These are phyloP conservation scores for Colletotrichum ledebouriae DNA, from an alignment of 2,329 filamentous ascomycete genomes.

Conservation along the genomic window DNA sequence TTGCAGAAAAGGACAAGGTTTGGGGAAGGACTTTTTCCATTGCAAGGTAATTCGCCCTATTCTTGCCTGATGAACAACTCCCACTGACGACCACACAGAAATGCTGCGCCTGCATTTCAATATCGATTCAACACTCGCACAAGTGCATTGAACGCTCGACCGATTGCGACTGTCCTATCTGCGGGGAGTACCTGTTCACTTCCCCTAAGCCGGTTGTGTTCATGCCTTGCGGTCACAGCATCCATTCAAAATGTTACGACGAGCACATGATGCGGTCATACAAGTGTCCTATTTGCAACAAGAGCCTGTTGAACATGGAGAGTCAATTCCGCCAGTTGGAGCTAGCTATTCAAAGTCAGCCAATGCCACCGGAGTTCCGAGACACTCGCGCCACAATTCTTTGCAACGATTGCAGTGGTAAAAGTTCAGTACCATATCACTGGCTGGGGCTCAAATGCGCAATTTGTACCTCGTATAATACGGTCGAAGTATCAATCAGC, in stretches of 20 bases:
- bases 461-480: conserved; percentile 79
- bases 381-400: conserved; percentile 86
- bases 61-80: background rate
- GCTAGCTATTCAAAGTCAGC: conserved; percentile 86
- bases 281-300: conserved; percentile 96
- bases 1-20: conserved; percentile 87
- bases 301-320: conserved; percentile 98
- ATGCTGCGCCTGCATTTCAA: conserved; percentile 94
- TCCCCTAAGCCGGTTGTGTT: conserved; percentile 90
- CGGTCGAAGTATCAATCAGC: conserved; percentile 73
- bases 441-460: conserved; percentile 95
- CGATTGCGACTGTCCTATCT: conserved; percentile 97
- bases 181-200: conserved; percentile 95
- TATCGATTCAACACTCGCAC: conserved; percentile 85
- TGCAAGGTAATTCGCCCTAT: conserved; percentile 80
- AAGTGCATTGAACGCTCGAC: conserved; percentile 95
- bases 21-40: conserved; percentile 98
- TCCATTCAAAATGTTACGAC: conserved; percentile 90
- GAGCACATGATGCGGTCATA: conserved; percentile 92
- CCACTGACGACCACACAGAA: conserved; percentile 63
- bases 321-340: conserved; percentile 92
- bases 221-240: conserved; percentile 95
- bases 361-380: conserved; percentile 88
- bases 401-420: conserved; percentile 95
- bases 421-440: conserved; percentile 89